A percentile compares a stretch with the other conserved stretches of the same genome.
These are phyloP conservation scores for Crucihimalaya himalaica DNA, from an alignment of 345 rosid genomes.

Conservation along the genomic window DNA sequence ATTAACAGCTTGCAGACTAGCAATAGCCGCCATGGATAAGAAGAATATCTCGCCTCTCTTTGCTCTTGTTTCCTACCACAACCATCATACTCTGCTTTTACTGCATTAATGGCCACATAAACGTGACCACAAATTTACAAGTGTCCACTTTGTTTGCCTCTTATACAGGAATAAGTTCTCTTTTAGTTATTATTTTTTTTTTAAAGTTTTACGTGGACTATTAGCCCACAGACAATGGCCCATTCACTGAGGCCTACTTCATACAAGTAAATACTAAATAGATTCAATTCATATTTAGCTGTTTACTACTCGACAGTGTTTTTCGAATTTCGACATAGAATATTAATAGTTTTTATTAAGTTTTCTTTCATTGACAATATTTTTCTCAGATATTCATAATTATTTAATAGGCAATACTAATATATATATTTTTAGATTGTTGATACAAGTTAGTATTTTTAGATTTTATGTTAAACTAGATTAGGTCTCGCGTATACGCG, in stretches of 20 bases:
- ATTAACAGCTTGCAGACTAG: slow-evolving; percentile 51
- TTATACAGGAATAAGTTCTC: neutral
- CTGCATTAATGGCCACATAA: slow-evolving; percentile 29
- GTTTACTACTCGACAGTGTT: no score
- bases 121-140: slow-evolving; percentile 20
- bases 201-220: neutral
- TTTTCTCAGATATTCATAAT: no score
- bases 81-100: slow-evolving; percentile 18
- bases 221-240: neutral
- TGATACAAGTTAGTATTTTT: no score
- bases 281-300: neutral
- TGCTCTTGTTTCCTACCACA: slow-evolving; percentile 5
- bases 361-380: no score
- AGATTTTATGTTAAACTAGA: no score
- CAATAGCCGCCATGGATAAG: slow-evolving; percentile 59
- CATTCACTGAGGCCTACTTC: neutral
- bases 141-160: slow-evolving; percentile 41
- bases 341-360: no score
- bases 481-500: no score
- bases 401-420: no score
- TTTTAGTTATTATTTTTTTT: neutral
- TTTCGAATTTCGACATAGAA: no score
- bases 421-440: no score
- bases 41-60: neutral
- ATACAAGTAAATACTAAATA: neutral